Percentiles rank a stretch among this genome's conserved stretches.
Evolutionary conservation across 257 asterid species (phyloP).

Genomic region (Linaria vulgaris): DNA sequence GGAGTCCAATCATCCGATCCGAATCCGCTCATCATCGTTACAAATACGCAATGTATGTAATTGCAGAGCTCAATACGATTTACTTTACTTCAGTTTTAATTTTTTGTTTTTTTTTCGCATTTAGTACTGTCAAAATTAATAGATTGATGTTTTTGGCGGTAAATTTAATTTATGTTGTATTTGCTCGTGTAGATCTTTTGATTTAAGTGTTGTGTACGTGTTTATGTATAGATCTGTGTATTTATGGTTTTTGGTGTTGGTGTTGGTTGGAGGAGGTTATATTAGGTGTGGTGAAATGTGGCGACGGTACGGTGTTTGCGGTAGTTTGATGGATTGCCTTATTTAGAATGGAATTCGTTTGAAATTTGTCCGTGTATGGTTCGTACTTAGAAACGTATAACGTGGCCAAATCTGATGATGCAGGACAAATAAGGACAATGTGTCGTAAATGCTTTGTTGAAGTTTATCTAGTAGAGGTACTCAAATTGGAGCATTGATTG

Average conservation of each 20-base stretch:
- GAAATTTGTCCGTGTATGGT: too few species aligned
- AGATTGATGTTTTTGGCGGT: slow-evolving; percentile 21
- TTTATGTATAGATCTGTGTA: slow-evolving; percentile 30
- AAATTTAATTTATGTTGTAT: slow-evolving; percentile 18
- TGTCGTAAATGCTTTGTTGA: neutral
- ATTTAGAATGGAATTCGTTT: neutral
- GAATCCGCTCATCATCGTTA: slow-evolving; percentile 25
- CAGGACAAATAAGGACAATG: neutral
- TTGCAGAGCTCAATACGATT: slow-evolving; percentile 3
- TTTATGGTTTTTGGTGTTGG: slow-evolving; percentile 14
- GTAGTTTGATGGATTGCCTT: slow-evolving; percentile 2
- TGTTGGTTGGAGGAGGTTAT: slow-evolving; percentile 10
- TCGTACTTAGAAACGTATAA: too few species aligned
- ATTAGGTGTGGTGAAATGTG: neutral
- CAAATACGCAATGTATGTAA: too few species aligned
- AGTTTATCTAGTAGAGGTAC: too few species aligned
- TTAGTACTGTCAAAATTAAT: too few species aligned
- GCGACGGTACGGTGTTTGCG: neutral
- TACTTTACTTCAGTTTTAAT: slow-evolving; percentile 3
- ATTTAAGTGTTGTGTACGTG: neutral
- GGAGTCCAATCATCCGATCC: slow-evolving; percentile 22
- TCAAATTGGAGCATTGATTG: too few species aligned
- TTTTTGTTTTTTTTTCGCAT: too few species aligned
- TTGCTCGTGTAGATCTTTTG: slow-evolving; percentile 12
- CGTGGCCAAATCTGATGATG: too few species aligned